These are phyloP conservation scores for Lasiosphaeris hirsuta DNA, from an alignment of 495 filamentous ascomycete species.

Conservation along the genomic window DNA sequence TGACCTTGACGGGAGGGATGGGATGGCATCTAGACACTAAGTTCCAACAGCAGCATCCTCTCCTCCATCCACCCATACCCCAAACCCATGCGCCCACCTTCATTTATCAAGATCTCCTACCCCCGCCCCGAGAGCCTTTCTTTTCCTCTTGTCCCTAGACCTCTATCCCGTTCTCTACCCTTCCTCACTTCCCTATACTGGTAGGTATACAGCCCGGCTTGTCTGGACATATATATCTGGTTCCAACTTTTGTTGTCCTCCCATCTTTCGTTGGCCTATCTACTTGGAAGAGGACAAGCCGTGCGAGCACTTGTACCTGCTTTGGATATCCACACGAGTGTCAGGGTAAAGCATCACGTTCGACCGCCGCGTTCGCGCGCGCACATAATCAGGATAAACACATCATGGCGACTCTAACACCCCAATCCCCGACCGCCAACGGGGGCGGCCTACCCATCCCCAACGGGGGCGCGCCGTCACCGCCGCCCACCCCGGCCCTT, in stretches of 20 bases:
- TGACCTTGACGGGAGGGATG: background rate
- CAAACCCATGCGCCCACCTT: no score
- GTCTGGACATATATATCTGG: no score
- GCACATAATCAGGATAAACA: background rate
- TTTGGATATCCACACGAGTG: no score
- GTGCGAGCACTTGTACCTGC: no score
- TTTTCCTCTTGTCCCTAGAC: background rate
- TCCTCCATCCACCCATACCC: no score
- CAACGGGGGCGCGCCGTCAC: slow-evolving; percentile 14
- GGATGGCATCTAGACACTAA: no score
- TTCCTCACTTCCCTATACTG: background rate
- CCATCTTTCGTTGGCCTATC: no score
- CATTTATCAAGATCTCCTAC: background rate
- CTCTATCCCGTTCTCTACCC: background rate
- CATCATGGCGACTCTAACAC: slow-evolving; percentile 10
- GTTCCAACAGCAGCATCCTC: no score
- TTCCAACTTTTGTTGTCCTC: no score
- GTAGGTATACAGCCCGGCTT: no score
- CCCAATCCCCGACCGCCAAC: slow-evolving; percentile 8
- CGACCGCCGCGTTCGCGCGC: background rate
- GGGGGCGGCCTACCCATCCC: background rate
- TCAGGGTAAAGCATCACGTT: no score
- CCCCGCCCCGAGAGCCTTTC: background rate
- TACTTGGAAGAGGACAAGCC: no score
- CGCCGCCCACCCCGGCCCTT: slow-evolving; percentile 27